These are phyloP conservation scores for Prunus armeniaca DNA, from an alignment of 306 rosid genomes.

Conservation along the genomic window DNA sequence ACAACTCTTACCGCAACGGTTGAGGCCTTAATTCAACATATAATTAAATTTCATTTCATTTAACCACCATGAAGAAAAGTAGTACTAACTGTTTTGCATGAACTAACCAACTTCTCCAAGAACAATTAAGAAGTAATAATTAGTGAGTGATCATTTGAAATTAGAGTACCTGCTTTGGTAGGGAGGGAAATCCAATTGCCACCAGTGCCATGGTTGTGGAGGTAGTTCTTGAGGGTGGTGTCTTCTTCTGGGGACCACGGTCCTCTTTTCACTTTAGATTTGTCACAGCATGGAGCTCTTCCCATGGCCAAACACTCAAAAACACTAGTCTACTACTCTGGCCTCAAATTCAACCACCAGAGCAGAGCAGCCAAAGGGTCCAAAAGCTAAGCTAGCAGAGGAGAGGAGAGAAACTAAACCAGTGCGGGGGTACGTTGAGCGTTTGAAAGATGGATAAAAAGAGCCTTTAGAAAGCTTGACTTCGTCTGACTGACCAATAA, in stretches of 20 bases:
- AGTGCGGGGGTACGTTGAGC: neutral
- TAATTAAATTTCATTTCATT: neutral
- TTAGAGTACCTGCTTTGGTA: constrained; percentile 54
- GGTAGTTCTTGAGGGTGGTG: constrained; percentile 47
- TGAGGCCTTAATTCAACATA: constrained; percentile 20
- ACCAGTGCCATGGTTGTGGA: constrained; percentile 45
- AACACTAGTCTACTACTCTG: neutral
- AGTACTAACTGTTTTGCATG: neutral
- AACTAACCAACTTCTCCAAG: neutral
- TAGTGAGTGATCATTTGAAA: neutral
- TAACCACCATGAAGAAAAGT: neutral
- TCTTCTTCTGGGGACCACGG: constrained; percentile 91
- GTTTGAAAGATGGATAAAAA: constrained; percentile 5
- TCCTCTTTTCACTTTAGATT: constrained; percentile 69
- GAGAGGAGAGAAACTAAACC: neutral
- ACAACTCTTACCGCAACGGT: constrained; percentile 56
- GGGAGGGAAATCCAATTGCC: constrained; percentile 67
- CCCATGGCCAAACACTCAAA: constrained; percentile 44
- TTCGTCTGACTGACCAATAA: constrained; percentile 30
- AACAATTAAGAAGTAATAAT: neutral
- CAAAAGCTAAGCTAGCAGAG: neutral
- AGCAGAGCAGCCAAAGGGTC: neutral
- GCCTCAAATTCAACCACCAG: neutral
- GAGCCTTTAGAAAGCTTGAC: constrained; percentile 33
- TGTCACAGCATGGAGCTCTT: constrained; percentile 83